These are phyloP conservation scores for Leccinum ochraceum DNA, from an alignment of 768 basidiomycete species.

Conservation along the genomic window DNA sequence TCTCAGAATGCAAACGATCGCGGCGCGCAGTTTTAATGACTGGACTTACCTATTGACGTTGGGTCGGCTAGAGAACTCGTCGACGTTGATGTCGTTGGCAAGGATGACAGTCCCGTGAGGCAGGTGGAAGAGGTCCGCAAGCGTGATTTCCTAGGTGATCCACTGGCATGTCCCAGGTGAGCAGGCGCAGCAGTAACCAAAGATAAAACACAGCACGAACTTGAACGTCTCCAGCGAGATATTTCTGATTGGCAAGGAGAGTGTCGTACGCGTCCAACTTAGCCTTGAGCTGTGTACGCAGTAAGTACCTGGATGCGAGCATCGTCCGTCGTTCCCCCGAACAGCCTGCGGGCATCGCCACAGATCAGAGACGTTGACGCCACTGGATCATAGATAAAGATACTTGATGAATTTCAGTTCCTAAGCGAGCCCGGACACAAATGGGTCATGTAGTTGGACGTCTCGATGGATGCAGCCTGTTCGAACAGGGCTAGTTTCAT, in stretches of 20 bases:
- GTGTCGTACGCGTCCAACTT: slow-evolving; percentile 35
- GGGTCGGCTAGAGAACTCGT: slow-evolving; percentile 19
- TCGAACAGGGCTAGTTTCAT: slow-evolving; percentile 42
- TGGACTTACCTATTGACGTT: slow-evolving; percentile 21
- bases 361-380: neutral
- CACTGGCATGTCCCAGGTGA: neutral
- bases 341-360: neutral
- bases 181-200: neutral
- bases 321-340: slow-evolving; percentile 35
- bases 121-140: slow-evolving; percentile 25
- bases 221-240: slow-evolving; percentile 40
- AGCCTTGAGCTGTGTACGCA: slow-evolving; percentile 28
- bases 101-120: slow-evolving; percentile 18
- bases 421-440: slow-evolving; percentile 37
- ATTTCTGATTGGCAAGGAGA: slow-evolving; percentile 36
- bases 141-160: slow-evolving; percentile 15
- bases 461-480: slow-evolving; percentile 25
- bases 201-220: neutral
- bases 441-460: slow-evolving; percentile 48
- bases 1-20: neutral
- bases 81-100: slow-evolving; percentile 1
- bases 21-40: too few species aligned
- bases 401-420: neutral
- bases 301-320: slow-evolving; percentile 14
- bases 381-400: neutral